These are phyloP conservation scores for Microdochium paspali DNA, from an alignment of 2,329 filamentous ascomycete species.

Conservation along the genomic window DNA sequence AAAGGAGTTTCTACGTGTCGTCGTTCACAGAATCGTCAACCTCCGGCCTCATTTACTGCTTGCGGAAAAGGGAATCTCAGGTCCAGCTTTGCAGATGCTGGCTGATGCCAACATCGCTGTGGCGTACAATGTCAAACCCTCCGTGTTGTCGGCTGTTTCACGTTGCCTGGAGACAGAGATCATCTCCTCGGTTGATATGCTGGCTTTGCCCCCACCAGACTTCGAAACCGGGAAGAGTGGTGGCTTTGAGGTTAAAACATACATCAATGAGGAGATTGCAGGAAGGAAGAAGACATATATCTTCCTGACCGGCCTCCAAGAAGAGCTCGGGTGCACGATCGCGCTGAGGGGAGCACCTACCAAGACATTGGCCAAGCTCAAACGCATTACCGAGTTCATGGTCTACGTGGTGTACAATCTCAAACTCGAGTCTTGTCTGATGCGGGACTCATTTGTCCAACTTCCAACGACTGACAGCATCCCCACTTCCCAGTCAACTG, in stretches of 20 bases:
- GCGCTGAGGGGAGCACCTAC: conserved; percentile 75
- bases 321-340: conserved; percentile 89
- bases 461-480: conserved; percentile 56
- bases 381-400: conserved; percentile 96
- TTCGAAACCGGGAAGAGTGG: conserved; percentile 72
- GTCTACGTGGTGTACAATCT: conserved; percentile 97
- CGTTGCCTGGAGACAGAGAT: conserved; percentile 86
- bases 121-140: conserved; percentile 92
- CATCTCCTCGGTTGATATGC: conserved; percentile 90
- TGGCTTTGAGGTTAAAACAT: conserved; percentile 93
- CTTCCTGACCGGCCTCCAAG: conserved; percentile 82
- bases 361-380: conserved; percentile 65
- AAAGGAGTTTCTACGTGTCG: conserved; percentile 81
- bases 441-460: conserved; percentile 85
- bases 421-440: conserved; percentile 87
- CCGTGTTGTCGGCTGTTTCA: conserved; percentile 89
- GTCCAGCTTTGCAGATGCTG: conserved; percentile 79
- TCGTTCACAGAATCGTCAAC: conserved; percentile 85
- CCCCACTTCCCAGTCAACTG: conserved; percentile 22
- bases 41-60: conserved; percentile 77
- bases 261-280: conserved; percentile 65
- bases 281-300: conserved; percentile 90
- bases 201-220: conserved; percentile 57
- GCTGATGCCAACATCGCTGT: conserved; percentile 86
- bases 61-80: conserved; percentile 89